Conservation (phyloP, 2,329 filamentous ascomycete genomes). For the Zasmidium cellare region DNA sequence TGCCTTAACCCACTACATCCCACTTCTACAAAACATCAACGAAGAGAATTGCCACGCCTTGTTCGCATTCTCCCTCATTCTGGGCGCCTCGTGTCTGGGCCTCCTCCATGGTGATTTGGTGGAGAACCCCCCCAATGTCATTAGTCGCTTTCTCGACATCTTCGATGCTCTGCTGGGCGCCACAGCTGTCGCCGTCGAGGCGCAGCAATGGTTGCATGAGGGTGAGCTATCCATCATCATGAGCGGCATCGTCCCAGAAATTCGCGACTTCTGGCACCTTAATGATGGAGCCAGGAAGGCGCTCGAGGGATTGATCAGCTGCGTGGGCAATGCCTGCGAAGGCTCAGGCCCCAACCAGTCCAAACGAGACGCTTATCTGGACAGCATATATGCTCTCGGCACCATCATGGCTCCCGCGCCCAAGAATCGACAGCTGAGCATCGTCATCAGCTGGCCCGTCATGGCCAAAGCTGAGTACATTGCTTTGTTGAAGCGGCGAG, state of each 20-base stretch:
- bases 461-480: slow-evolving; percentile 15
- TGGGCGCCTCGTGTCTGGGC: slow-evolving; percentile 16
- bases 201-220: slow-evolving; percentile 11
- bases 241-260: slow-evolving; percentile 4
- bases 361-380: slow-evolving; percentile 15
- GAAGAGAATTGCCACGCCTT: slow-evolving; percentile 24
- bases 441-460: slow-evolving; percentile 18
- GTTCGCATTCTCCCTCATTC: slow-evolving; percentile 22
- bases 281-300: slow-evolving; percentile 11
- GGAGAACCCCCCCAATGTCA: slow-evolving; percentile 5
- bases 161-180: slow-evolving; percentile 21
- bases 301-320: slow-evolving; percentile 14
- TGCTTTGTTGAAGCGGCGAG: slow-evolving; percentile 19
- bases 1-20: slow-evolving; percentile 23
- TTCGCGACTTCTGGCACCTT: slow-evolving; percentile 13
- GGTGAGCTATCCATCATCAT: slow-evolving; percentile 15
- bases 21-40: slow-evolving; percentile 20
- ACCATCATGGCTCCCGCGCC: slow-evolving; percentile 16
- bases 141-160: slow-evolving; percentile 18
- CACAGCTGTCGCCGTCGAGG: slow-evolving; percentile 17
- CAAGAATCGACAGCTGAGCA: slow-evolving; percentile 13
- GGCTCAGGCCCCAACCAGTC: slow-evolving; percentile 8
- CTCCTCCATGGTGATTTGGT: slow-evolving; percentile 14
- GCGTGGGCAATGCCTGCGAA: not conserved
- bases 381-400: slow-evolving; percentile 17